Conservation (phyloP, 1,139 yeast species). For the Diutina scorzettiae region DNA sequence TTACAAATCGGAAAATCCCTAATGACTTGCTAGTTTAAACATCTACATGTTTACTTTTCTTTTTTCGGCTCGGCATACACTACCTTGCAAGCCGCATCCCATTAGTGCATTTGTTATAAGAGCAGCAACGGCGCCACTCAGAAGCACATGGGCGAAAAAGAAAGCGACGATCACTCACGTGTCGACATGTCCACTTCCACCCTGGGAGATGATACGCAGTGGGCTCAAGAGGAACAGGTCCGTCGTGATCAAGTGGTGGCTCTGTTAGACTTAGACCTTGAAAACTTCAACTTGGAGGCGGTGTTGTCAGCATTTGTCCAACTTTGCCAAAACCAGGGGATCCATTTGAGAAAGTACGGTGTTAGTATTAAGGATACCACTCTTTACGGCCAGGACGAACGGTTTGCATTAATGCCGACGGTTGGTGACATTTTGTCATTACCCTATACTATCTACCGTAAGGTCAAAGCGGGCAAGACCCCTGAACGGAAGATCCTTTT, state of each 20-base stretch:
- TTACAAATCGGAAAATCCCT: too few species aligned
- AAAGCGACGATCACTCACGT: conserved; percentile 76
- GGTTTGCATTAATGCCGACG: conserved; percentile 1
- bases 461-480: neutral
- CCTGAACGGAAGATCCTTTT: conserved; percentile 22
- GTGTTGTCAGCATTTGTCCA: neutral
- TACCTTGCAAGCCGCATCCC: too few species aligned
- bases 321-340: neutral
- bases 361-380: neutral
- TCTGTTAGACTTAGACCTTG: neutral
- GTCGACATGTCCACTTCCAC: too few species aligned
- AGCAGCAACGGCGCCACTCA: conserved; percentile 85
- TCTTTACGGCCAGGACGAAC: neutral
- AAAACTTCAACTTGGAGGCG: neutral
- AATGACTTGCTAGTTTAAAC: too few species aligned
- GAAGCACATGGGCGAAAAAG: conserved; percentile 68
- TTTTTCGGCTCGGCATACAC: too few species aligned
- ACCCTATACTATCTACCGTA: neutral
- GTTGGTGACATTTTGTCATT: neutral
- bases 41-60: too few species aligned
- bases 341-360: neutral
- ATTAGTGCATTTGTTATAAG: conserved; percentile 58
- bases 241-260: neutral
- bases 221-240: neutral
- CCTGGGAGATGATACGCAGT: neutral